Percentiles rank a stretch among this genome's conserved stretches.
phyloP scores from a whole-genome alignment of 2,329 filamentous ascomycete species.

The Monosporascus ibericus region DNA sequence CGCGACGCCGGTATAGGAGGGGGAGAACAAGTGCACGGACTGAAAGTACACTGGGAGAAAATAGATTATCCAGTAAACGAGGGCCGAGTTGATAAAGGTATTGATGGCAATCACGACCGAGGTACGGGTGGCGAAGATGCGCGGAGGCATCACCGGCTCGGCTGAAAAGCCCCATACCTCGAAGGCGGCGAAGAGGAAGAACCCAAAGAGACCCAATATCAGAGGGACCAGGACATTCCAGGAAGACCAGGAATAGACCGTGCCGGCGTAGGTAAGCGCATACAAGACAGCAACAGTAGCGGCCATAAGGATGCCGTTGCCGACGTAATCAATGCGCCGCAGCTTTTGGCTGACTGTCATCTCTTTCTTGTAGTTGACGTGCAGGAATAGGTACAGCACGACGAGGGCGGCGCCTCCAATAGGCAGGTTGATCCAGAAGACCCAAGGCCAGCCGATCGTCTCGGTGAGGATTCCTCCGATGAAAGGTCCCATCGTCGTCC shows the following conservation, averaged over 20 bases:
- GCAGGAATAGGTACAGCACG: constrained; percentile 1
- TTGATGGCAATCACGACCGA: constrained; percentile 19
- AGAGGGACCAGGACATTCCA: constrained; percentile 9
- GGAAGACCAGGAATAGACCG: constrained; percentile 5
- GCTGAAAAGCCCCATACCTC: neutral
- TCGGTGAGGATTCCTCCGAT: neutral
- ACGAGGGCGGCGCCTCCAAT: neutral
- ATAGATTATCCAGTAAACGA: constrained; percentile 28
- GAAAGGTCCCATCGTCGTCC: neutral
- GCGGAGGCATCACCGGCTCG: constrained; percentile 33
- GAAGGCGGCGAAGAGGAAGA: constrained; percentile 3
- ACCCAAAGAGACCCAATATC: constrained; percentile 5
- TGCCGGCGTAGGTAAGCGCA: constrained; percentile 9
- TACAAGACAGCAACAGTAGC: constrained; percentile 7
- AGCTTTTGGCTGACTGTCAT: constrained; percentile 3
- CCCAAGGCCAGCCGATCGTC: too few relatives aligned
- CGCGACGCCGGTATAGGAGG: constrained; percentile 17
- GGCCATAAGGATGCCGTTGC: constrained; percentile 5
- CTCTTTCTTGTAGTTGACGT: constrained; percentile 6
- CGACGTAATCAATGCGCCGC: constrained; percentile 4
- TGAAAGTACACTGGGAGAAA: constrained; percentile 41
- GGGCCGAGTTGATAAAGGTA: constrained; percentile 30
- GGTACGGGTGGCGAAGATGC: constrained; percentile 38
- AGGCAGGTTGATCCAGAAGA: too few relatives aligned
- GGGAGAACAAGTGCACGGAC: constrained; percentile 21